Percentiles rank a stretch among this genome's conserved stretches.
phyloP scores from a whole-genome alignment of 805 yeast species.

The Isabelozyma gotoi region DNA sequence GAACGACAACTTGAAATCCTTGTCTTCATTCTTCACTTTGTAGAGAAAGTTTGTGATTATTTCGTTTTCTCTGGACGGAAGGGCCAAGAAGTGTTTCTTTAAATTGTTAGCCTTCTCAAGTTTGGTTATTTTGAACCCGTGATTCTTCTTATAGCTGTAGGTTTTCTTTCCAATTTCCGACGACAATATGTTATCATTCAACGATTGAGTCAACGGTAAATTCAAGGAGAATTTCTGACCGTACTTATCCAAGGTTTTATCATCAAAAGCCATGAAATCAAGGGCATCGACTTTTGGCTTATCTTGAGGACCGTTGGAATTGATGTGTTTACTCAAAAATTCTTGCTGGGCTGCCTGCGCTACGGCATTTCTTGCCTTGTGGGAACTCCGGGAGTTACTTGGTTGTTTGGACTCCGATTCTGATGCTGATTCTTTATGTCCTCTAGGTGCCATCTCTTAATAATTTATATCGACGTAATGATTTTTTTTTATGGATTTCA shows the following conservation, averaged over 20 bases:
- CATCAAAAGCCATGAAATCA: slow-evolving; percentile 67
- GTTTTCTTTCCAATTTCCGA: slow-evolving; percentile 77
- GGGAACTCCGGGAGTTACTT: slow-evolving; percentile 40
- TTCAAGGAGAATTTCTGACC: slow-evolving; percentile 56
- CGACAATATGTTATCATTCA: slow-evolving; percentile 67
- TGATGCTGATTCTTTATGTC: slow-evolving; percentile 35
- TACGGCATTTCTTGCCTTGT: slow-evolving; percentile 59
- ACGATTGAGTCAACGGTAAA: slow-evolving; percentile 59
- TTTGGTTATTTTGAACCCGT: slow-evolving; percentile 46
- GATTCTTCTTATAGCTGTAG: slow-evolving; percentile 34
- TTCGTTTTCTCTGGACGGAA: slow-evolving; percentile 75
- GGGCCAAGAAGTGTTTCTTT: slow-evolving; percentile 63
- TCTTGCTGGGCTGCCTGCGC: slow-evolving; percentile 72
- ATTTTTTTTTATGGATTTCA: no score
- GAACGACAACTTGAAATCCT: slow-evolving; percentile 41
- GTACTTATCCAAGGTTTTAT: slow-evolving; percentile 67
- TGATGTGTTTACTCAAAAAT: slow-evolving; percentile 62
- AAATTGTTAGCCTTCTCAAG: slow-evolving; percentile 58
- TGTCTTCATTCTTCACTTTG: slow-evolving; percentile 70
- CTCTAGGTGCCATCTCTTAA: slow-evolving; percentile 11
- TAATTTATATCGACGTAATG: no score
- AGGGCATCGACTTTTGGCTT: slow-evolving; percentile 52
- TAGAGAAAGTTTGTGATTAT: slow-evolving; percentile 86
- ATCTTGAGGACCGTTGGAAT: slow-evolving; percentile 72
- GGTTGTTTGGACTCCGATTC: slow-evolving; percentile 31